Base-by-base conservation (phyloP, 805 yeast genomes). In the Yarrowia alimentaria region DNA sequence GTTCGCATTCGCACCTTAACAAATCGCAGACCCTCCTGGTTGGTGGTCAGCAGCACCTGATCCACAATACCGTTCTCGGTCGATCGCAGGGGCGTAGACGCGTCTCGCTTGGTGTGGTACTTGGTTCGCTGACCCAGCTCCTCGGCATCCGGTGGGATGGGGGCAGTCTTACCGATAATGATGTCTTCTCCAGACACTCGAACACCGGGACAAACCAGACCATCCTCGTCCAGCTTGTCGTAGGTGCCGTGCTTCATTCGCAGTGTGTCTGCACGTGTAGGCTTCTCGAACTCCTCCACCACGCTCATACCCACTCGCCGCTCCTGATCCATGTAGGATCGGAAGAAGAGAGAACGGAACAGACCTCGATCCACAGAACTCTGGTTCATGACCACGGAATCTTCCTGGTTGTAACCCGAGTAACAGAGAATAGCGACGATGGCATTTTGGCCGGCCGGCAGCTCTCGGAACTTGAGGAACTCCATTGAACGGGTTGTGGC, bases 371-470 rank as follows among this genome's bases (percentile, higher is more conserved):
- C 99, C 65, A 93, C 93, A 28, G 96, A 86, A 9, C 95, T 84
- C 74, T 93, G 99, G 68, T 93, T 93, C 99, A 93, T 93, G 73
- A 93, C 93, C 93, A 93, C 88, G 32, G 99, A 93, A 84, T 93
- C 99, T 84, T 93, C 99, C 76, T 93, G 99, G 70, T 93, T 93
- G 71, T 93, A 93, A 64, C 99, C 99, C 32, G 96, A 86, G 71
- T 93, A 93, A 78, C 99, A 93, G 34, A 95, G 80, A 76, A 93
- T 93, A 21, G 99, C 99, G 38, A 93, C 99, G 69, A 93, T 81
- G 20, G 99, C 99, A 66, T 93, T 93, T 73, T 93, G 99, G 54
- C 99, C 99, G 54, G 99, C 99, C 29, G 99, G 99, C 57, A 93
- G 76, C 70, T 93, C 99, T 74, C 99, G 80, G 74, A 93, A 93